Evolutionary conservation across 176 grass and related monocot genomes (phyloP), one percentile per base, ranked within the genome.

Genomic region (Echinochloa phyllopogon): DNA sequence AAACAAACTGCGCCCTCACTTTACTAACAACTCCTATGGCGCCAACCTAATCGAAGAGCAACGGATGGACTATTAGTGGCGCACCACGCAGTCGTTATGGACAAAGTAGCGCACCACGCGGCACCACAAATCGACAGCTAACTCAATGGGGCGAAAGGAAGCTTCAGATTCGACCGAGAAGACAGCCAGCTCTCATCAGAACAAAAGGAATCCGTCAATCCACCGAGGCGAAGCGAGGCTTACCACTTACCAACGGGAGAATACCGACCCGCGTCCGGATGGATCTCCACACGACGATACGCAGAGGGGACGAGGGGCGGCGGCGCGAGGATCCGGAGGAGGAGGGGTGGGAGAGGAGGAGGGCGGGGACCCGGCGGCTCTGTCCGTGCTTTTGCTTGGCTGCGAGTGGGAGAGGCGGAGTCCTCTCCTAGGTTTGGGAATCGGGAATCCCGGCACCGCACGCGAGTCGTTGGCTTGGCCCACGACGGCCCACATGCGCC

Each of bases 381-480:
- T 33, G 47, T 27, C 27, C 15, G 52, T 14, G 25, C 18, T 16
- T 36, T 74, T 24, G 25, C 18, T 16, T 36, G 70, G 47, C 51
- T 29, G 47, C 10, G 3, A 65, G 29, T 17, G 6, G 63, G 5
- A 33, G 63, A 16, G 33, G 15, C 13, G 33, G 14, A 33, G 63
- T 17, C 29, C 29, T 74, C 48, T 74, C 48, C 48, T 75, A 75
- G 72, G 72, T 75, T 75, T 75, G 72, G 72, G 72, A 75, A 56
- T 75, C n/a, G n/a, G n/a, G n/a, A n/a, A n/a, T n/a, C n/a, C 72
- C 50, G 9, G 24, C 20, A 48, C 44, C 43, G 66, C 66, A 41
- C 62, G 62, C 62, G 10, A 11, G 42, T 25, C 5, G n/a, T 42
- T 42, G 66, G 37, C 52, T 66, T 78, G 76, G 57, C 57, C 76